Evolutionary conservation across 768 basidiomycete genomes (phyloP).

Genomic region (Lentinula aciculospora): DNA sequence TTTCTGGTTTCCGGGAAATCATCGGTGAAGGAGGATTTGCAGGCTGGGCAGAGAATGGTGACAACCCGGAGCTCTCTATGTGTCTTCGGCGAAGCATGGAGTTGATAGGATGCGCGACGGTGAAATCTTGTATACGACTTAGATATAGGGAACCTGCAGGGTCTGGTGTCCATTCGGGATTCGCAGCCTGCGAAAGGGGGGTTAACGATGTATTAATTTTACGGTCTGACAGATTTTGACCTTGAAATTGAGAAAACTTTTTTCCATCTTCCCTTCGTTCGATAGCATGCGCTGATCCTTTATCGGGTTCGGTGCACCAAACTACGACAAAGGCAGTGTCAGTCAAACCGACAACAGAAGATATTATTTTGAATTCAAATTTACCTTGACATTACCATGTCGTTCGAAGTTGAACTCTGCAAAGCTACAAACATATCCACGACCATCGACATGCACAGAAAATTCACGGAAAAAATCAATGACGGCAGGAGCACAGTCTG

Average conservation of each 20-base stretch:
- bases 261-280: slow-evolving; percentile 98
- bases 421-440: slow-evolving; percentile 96
- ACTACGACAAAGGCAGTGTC: slow-evolving; percentile 34
- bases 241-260: slow-evolving; percentile 94
- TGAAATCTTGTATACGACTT: slow-evolving; percentile 72
- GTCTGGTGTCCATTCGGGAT: slow-evolving; percentile 95
- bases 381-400: slow-evolving; percentile 86
- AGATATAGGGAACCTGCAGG: slow-evolving; percentile 89
- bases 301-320: slow-evolving; percentile 73
- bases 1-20: slow-evolving; percentile 26
- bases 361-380: slow-evolving; percentile 11
- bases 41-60: slow-evolving; percentile 4
- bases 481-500: slow-evolving; percentile 82
- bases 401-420: slow-evolving; percentile 97
- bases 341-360: background rate
- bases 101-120: slow-evolving; percentile 37
- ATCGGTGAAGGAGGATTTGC: background rate
- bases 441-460: slow-evolving; percentile 91
- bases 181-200: slow-evolving; percentile 55
- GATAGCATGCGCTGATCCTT: slow-evolving; percentile 74
- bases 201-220: background rate
- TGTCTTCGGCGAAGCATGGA: slow-evolving; percentile 12
- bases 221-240: slow-evolving; percentile 21
- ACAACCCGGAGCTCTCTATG: slow-evolving; percentile 18
- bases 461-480: slow-evolving; percentile 99